Base-by-base conservation (phyloP, 1,284 basidiomycete species). In the Sanguinoderma infundibulare region DNA sequence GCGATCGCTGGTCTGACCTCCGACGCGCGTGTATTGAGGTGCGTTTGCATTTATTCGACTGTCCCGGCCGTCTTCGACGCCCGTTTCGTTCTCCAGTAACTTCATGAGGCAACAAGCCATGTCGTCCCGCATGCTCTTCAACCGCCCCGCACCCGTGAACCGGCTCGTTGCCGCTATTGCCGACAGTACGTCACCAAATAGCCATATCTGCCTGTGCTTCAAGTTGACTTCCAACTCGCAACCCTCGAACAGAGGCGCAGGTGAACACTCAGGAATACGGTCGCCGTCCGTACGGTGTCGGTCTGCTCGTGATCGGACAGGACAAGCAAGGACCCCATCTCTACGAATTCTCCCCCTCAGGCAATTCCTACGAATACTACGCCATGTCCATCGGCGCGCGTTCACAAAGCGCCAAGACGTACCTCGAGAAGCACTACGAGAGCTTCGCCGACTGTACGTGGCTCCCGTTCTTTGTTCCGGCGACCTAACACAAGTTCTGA, bases 21-120 rank as follows among this genome's bases (percentile, higher is more conserved):
- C 55, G 98, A 99, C 81, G 98, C 98, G 55, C 91, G 98, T 75
- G 98, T 99, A 0, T 77, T 98, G 69, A 96, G 95, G 95, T 96
- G 71, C 46, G 79, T 69, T 20, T 35, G 39, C 5, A 5, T 17
- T 9, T 63, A 15, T 51, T 20, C 26, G 40, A 14, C 26, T 12
- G 5, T n/a, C 51, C 26, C 34, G 24, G 60, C 2, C 14, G 30
- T 57, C 10, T 35, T 20, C 30, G 1, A 32, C 42, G 62, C 20
- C 61, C 51, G 10, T 35, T 20, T 39, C n/a, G n/a, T n/a, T n/a
- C 17, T n/a, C 36, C 68, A 98, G 96, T 74, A 98, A 99, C 80
- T 98, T 97, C 77, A 99, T 99, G 98, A 88, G 98, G 39, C 98
- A 98, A 78, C 94, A 99, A 79, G 96, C 98, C 46, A 96, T 99